Base-by-base conservation (phyloP, 345 rosid species). In the Eucalyptus erythrocorys region DNA sequence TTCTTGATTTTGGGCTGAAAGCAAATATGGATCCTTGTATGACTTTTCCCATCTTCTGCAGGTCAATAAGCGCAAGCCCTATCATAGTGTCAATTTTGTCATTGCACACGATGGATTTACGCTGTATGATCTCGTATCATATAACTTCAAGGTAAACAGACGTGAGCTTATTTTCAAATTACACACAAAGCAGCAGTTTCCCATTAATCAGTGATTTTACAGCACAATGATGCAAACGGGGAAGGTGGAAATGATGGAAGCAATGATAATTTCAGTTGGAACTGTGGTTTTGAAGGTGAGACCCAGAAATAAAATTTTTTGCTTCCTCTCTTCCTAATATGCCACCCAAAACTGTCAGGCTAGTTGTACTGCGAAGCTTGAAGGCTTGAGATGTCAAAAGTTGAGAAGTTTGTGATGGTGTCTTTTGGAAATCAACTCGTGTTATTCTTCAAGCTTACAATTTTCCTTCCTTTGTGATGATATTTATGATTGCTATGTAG, bases 151-250 rank as follows among this genome's bases (percentile, higher is more conserved):
- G 99, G 99, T 96, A 94, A 37, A 88, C 12, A 9, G 88, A 66
- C n/a, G 22, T 6, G 50, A 30, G 32, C 89, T 86, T 82, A 40
- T 71, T 90, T 89, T 89, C 7, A 19, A 27, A 64, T 87, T 34
- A 50, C 42, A 89, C 80, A 84, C 27, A 59, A 22, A 79, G 53
- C 85, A 86, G 76, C 87, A 80, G 61, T 76, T 76, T 14, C 59
- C 86, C 85, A 51, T 89, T 66, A 40, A 48, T 19, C 55, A 17
- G 37, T 48, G 89, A n/a, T 93, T 89, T 89, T 91, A 32, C 95
- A 97, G 99, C 99, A 97, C 91, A 97, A 97, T 90, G 98, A 97
- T 51, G 99, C 97, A 84, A 97, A 97, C 93, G 99, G 99, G 88
- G 99, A 97, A 93, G 95, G 96, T 66, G 99, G 98, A 88, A 97